Conservation (phyloP, 2,329 filamentous ascomycete genomes). For the Trichoderma semiorbis region DNA sequence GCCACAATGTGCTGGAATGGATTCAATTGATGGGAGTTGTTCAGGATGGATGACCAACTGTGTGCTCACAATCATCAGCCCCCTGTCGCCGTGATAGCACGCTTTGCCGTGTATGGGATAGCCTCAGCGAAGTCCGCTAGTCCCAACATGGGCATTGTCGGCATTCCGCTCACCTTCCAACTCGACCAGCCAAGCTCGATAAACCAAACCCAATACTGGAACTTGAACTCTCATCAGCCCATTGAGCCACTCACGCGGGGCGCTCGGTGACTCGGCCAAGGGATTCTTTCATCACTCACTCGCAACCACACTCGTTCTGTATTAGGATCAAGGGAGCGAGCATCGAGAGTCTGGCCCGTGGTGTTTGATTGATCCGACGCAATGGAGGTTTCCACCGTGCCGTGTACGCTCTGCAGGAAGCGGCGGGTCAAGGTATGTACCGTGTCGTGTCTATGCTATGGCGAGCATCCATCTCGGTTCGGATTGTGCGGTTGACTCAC, state of each 20-base stretch:
- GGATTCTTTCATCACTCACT: slow-evolving; percentile 3
- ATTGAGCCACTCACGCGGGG: slow-evolving; percentile 11
- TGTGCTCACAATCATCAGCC: neutral
- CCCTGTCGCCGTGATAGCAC: neutral
- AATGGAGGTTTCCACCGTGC: slow-evolving; percentile 19
- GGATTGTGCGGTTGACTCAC: neutral
- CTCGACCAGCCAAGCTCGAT: neutral
- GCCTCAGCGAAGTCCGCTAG: neutral
- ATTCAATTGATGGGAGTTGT: neutral
- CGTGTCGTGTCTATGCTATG: neutral
- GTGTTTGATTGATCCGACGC: neutral
- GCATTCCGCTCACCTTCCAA: neutral
- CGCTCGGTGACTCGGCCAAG: slow-evolving; percentile 3
- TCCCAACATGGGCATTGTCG: neutral
- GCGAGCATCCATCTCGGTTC: neutral
- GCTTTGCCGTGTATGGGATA: neutral
- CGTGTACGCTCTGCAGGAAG: slow-evolving; percentile 21
- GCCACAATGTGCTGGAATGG: neutral
- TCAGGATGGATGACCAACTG: neutral
- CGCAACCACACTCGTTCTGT: neutral
- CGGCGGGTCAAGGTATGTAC: slow-evolving; percentile 22
- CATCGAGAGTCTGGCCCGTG: neutral
- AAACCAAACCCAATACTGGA: neutral
- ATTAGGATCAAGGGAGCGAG: slow-evolving; percentile 12
- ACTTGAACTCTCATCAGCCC: slow-evolving; percentile 4